phyloP scores from a whole-genome alignment of 345 rosid genomes.

The Brassica carinata region DNA sequence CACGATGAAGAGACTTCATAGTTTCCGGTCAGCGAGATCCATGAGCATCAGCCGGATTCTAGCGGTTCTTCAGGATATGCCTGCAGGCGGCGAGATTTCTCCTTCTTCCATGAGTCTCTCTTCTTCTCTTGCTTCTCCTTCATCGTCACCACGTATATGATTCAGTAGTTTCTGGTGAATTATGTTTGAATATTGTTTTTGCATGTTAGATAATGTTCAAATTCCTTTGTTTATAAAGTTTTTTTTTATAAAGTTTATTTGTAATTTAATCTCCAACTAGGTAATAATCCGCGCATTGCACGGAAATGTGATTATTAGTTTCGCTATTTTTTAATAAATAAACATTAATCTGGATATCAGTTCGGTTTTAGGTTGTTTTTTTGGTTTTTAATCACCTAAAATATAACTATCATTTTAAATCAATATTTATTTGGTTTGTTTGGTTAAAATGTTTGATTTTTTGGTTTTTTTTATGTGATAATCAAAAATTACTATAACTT shows the following conservation, averaged over 20 bases:
- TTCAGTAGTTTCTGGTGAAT: background rate
- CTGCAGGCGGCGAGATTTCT: slow-evolving; percentile 44
- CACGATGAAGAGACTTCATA: slow-evolving; percentile 31
- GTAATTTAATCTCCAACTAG: background rate
- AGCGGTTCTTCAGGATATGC: slow-evolving; percentile 50
- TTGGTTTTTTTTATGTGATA: too few species aligned
- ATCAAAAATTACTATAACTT: too few species aligned
- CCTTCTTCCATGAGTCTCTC: slow-evolving; percentile 34
- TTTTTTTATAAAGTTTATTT: background rate
- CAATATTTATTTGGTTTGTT: too few species aligned
- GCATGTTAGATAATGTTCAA: slow-evolving; percentile 6
- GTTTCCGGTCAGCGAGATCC: slow-evolving; percentile 59
- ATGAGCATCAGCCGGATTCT: slow-evolving; percentile 50
- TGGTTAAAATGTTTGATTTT: too few species aligned
- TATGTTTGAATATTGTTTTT: background rate
- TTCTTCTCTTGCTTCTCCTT: slow-evolving; percentile 5
- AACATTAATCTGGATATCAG: too few species aligned
- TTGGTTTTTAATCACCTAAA: too few species aligned
- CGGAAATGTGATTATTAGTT: too few species aligned
- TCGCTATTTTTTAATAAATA: too few species aligned
- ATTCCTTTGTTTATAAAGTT: background rate
- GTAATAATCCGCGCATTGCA: too few species aligned
- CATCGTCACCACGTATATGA: background rate
- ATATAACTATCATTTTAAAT: too few species aligned
- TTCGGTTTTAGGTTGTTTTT: too few species aligned